A percentile compares a stretch with the other conserved stretches of the same genome.
phyloP scores from a whole-genome alignment of 345 rosid species.

The Syzygium oleosum region DNA sequence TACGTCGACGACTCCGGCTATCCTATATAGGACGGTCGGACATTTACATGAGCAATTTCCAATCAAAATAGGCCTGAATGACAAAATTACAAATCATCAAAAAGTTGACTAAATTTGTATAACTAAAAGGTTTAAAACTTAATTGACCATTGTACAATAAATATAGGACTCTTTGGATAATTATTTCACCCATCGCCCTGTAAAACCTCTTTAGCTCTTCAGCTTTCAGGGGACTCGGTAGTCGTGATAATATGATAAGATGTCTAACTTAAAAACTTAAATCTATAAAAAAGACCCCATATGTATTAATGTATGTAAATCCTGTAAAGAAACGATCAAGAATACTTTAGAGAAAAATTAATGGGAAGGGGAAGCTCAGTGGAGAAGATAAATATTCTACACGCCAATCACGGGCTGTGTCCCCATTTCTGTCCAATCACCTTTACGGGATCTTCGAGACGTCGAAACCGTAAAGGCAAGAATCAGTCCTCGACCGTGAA shows the following conservation, averaged over 20 bases:
- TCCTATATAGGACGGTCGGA: too few species aligned
- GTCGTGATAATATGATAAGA: too few species aligned
- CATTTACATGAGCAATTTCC: neutral
- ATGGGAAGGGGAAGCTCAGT: neutral
- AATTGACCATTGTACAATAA: fast-evolving
- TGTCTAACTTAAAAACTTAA: neutral
- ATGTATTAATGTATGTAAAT: neutral
- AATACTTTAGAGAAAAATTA: neutral
- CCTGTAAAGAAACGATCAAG: too few species aligned
- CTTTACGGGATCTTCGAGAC: neutral
- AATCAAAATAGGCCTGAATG: neutral
- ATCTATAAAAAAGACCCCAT: too few species aligned
- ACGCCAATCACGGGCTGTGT: neutral
- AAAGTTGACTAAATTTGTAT: neutral
- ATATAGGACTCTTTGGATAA: neutral
- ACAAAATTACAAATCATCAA: fast-evolving
- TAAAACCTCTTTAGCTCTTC: neutral
- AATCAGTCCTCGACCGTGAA: neutral
- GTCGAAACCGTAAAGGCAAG: neutral
- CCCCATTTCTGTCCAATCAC: neutral
- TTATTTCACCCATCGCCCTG: neutral
- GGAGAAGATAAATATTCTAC: neutral
- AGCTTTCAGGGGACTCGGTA: neutral
- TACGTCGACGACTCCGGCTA: too few species aligned
- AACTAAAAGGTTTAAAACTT: neutral